Conservation (phyloP, 2,329 filamentous ascomycete species). For the Mariannaea elegans region DNA sequence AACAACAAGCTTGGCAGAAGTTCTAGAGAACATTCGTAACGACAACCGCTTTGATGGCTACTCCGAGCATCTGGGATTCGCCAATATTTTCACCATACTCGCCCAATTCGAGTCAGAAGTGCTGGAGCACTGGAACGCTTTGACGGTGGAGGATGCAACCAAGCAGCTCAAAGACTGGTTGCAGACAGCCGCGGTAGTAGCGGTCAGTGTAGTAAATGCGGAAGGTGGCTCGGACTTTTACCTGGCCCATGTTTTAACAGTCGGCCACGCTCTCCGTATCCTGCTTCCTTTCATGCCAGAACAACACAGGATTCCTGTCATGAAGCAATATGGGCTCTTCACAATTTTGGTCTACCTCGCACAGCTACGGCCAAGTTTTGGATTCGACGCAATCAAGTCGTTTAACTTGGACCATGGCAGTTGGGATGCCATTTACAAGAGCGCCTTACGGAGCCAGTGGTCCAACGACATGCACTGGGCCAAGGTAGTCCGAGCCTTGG, state of each 20-base stretch:
- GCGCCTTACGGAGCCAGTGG: neutral
- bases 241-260: neutral
- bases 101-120: neutral
- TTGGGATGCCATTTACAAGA: neutral
- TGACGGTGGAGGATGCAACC: neutral
- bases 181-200: neutral
- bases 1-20: neutral
- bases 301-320: neutral
- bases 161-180: neutral
- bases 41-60: neutral
- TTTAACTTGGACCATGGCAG: neutral
- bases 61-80: neutral
- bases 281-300: neutral
- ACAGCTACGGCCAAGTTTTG: conserved; percentile 1
- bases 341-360: neutral
- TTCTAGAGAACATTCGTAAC: neutral
- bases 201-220: neutral
- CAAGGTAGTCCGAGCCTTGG: conserved; percentile 7
- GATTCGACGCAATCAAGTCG: neutral
- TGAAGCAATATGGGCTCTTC: neutral
- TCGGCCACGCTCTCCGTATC: neutral
- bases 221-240: neutral
- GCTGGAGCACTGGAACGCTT: conserved; percentile 4
- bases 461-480: conserved; percentile 4
- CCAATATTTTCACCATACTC: neutral